These are phyloP conservation scores for Colletotrichum eleusines DNA, from an alignment of 2,329 filamentous ascomycete genomes.

Conservation along the genomic window DNA sequence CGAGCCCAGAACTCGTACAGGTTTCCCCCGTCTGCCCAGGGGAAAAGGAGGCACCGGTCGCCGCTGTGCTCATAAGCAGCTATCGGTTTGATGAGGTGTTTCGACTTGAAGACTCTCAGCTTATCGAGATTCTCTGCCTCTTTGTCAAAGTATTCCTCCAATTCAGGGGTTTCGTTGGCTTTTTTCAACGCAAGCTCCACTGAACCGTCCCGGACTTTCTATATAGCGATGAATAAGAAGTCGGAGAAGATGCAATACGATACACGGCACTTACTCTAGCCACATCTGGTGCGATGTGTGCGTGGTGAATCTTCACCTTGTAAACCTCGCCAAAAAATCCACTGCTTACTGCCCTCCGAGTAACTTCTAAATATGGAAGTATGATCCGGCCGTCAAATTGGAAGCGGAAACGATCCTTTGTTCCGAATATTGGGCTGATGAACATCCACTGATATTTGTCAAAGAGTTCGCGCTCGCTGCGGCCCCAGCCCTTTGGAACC, in stretches of 20 bases:
- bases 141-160: slow-evolving; percentile 10
- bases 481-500: background rate
- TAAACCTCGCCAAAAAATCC: slow-evolving; percentile 22
- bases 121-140: background rate
- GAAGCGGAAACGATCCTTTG: background rate
- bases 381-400: background rate
- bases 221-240: background rate
- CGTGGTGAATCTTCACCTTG: slow-evolving; percentile 5
- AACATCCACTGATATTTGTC: background rate
- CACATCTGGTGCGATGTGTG: background rate
- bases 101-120: background rate
- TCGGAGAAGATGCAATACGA: background rate
- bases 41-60: slow-evolving; percentile 17
- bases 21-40: slow-evolving; percentile 24
- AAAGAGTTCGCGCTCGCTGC: background rate
- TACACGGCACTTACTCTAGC: background rate
- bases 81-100: slow-evolving; percentile 16
- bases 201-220: background rate
- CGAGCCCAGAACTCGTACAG: slow-evolving; percentile 3
- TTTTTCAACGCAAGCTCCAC: slow-evolving; percentile 2
- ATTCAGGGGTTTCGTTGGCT: background rate
- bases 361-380: background rate
- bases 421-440: background rate
- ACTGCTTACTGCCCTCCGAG: background rate
- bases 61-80: background rate